phyloP scores from a whole-genome alignment of 345 rosid species.

The Lepidium sativum region DNA sequence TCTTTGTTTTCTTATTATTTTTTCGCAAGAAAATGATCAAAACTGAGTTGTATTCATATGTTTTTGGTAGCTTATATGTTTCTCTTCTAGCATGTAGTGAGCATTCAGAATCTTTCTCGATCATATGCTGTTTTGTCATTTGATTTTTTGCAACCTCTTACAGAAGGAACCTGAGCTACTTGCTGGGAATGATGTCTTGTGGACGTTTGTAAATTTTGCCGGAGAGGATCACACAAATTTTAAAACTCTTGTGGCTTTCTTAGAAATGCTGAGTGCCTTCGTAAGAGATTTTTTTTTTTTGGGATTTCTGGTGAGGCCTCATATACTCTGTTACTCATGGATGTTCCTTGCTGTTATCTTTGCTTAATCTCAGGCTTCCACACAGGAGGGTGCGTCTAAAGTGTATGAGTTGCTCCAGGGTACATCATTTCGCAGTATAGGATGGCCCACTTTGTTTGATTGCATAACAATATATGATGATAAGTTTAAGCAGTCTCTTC shows the following conservation, averaged over 20 bases:
- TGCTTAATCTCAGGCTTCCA: conserved; percentile 62
- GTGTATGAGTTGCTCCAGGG: conserved; percentile 86
- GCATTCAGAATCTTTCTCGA: not conserved
- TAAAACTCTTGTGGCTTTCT: conserved; percentile 91
- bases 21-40: not conserved
- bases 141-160: conserved; percentile 14
- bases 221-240: conserved; percentile 97
- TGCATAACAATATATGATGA: conserved; percentile 83
- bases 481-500: conserved; percentile 82
- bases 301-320: not conserved
- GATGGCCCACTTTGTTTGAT: conserved; percentile 90
- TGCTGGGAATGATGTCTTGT: conserved; percentile 86
- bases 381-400: conserved; percentile 88
- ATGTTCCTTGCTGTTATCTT: conserved; percentile 11
- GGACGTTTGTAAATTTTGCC: conserved; percentile 97
- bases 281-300: conserved; percentile 38
- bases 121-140: not conserved
- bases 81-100: not conserved
- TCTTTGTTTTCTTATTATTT: not conserved
- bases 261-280: conserved; percentile 89
- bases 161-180: conserved; percentile 92
- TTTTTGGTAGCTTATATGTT: not conserved
- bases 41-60: not conserved
- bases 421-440: conserved; percentile 75
- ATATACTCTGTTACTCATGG: not conserved